Evolutionary conservation across 208 protist genomes (phyloP), one percentile per base, ranked within the genome.

Genomic region (Willaertia magna): DNA sequence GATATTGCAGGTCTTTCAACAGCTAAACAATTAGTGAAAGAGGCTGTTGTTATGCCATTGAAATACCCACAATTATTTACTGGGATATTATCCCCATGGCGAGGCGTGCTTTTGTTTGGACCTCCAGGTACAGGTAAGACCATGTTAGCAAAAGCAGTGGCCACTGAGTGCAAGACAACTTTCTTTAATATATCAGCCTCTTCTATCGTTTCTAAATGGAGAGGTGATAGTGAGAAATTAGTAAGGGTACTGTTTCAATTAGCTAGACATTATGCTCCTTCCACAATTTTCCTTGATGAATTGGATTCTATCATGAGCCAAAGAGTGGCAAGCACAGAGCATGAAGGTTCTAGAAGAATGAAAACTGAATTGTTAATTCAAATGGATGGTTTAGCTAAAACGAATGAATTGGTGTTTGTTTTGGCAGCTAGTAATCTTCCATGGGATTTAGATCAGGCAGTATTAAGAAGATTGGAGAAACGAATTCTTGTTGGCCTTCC

Each of bases 331-430:
- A 81, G 75, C 9, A 61, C n/a, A 18, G 93, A 95, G 88, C 93
- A 96, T 86, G 95, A 97, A 84, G 95, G 93, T 1, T 95, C 91
- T 48, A 92, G 95, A 18, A 91, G 94, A 47, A 94, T 97, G 93
- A 97, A 97, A 89, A 97, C 94, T 52, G 94, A 97, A 89, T 91
- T 97, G 26, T 90, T 97, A 16, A 93, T 94, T 79, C 94, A 97
- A 86, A 95, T 96, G 93, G 95, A 97, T 85, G 95, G 95, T 40
- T 39, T 81, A 16, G 48, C 22, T 16, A 92, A 95, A 22, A 42
- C 30, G 22, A 74, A 85, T 30, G 74, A 67, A 22, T 74, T 39
- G 3, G 94, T 97, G 0, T 95, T 97, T 88, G 94, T 97, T 11
- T 87, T 97, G 9, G 95, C 93, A 3, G 95, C 95, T 26, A 97